Evolutionary conservation across 805 yeast species (phyloP).

Genomic region (Teunomyces funiuensis): DNA sequence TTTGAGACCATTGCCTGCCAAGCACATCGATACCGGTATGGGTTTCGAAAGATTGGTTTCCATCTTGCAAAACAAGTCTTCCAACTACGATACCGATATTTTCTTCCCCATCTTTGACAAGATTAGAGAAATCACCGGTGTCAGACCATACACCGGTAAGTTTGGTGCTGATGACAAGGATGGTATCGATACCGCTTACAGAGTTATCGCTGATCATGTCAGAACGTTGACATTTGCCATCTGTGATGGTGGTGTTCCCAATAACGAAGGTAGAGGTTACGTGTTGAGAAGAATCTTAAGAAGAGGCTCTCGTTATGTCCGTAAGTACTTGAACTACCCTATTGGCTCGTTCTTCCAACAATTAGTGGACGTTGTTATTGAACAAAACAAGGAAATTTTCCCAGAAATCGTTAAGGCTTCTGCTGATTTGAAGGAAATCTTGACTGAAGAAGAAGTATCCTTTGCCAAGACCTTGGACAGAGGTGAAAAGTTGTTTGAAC

Average conservation of each 20-base stretch:
- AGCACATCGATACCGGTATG: conserved; percentile 98
- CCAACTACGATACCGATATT: conserved; percentile 97
- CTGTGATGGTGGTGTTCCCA: conserved; percentile 99
- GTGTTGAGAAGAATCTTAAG: conserved; percentile 95
- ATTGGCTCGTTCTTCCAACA: conserved; percentile 92
- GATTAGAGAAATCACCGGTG: conserved; percentile 92
- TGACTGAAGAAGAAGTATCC: conserved; percentile 94
- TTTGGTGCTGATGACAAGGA: conserved; percentile 91
- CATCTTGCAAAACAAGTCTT: conserved; percentile 82
- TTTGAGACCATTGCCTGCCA: conserved; percentile 81
- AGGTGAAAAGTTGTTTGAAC: conserved; percentile 95
- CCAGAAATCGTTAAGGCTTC: conserved; percentile 83
- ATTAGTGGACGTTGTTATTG: conserved; percentile 89
- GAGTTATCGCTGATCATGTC: conserved; percentile 98
- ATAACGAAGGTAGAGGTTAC: conserved; percentile 98
- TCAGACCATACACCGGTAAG: conserved; percentile 85
- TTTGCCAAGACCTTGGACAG: conserved; percentile 95
- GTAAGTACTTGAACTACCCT: conserved; percentile 94
- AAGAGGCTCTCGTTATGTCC: conserved; percentile 96
- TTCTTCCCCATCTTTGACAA: conserved; percentile 83
- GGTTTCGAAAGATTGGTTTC: conserved; percentile 98
- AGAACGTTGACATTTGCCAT: conserved; percentile 95
- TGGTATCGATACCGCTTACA: conserved; percentile 96
- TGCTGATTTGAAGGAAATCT: conserved; percentile 78
- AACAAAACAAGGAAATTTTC: conserved; percentile 82